Conservation (phyloP, 2,329 filamentous ascomycete genomes). For the Fonsecaea nubica region DNA sequence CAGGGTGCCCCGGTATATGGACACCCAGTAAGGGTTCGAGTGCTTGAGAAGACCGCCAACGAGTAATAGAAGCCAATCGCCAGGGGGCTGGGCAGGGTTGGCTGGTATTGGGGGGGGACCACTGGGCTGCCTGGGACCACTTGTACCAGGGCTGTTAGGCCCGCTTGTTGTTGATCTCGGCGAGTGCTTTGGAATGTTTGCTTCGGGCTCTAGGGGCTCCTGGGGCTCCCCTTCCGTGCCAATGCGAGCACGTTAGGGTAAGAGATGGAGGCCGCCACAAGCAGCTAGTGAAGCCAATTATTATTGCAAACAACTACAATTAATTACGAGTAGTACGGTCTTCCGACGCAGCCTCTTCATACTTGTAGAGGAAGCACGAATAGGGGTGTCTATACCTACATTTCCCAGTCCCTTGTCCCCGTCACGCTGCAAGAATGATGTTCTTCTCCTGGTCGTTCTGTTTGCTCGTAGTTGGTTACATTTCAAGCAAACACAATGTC, state of each 20-base stretch:
- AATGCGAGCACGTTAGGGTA: not conserved
- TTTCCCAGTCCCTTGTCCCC: not conserved
- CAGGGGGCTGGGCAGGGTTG: not conserved
- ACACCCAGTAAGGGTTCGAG: not conserved
- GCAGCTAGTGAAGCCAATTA: conserved; percentile 1
- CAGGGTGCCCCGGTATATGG: not conserved
- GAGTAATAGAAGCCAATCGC: not conserved
- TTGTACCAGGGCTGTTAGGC: not conserved
- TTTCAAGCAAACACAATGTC: not conserved
- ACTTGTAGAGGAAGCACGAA: not conserved
- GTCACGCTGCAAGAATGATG: not conserved
- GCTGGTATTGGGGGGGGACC: not conserved
- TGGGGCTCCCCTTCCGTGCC: not conserved
- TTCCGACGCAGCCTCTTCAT: not conserved
- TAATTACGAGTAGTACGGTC: not conserved
- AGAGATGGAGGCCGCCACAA: not conserved
- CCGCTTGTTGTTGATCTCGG: conserved; percentile 5
- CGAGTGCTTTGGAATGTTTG: conserved; percentile 3
- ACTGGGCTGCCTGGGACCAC: not conserved
- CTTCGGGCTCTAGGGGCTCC: not conserved
- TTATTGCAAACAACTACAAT: not conserved
- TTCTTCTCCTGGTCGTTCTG: not conserved
- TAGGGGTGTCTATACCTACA: not conserved
- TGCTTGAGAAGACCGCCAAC: not conserved
- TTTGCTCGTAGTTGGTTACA: not conserved